Conservation (phyloP, 352 stramenopile genomes). For the Phytophthora litchii region DNA sequence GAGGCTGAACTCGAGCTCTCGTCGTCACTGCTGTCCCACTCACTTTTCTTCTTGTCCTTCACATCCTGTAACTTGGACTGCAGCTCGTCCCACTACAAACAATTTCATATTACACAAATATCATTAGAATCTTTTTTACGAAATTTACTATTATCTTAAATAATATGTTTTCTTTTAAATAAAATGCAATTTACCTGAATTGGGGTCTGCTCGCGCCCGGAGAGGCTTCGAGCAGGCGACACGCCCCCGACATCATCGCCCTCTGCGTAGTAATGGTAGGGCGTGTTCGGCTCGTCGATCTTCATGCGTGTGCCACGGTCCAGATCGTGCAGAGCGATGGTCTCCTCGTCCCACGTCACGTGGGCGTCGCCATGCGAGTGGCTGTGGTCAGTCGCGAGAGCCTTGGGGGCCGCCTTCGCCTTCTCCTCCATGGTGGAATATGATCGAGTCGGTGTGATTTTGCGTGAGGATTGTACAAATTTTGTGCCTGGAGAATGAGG, state of each 20-base stretch:
- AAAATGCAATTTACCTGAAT: constrained; percentile 43
- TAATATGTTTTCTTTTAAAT: constrained; percentile 3
- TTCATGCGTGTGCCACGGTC: constrained; percentile 93
- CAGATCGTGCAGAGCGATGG: constrained; percentile 91
- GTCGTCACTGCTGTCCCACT: constrained; percentile 67
- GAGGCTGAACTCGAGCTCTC: constrained; percentile 29
- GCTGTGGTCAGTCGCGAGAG: constrained; percentile 10
- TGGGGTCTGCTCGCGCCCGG: constrained; percentile 46
- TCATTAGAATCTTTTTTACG: neutral
- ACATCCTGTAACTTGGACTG: constrained; percentile 66
- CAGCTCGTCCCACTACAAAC: constrained; percentile 67
- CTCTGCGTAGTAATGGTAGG: constrained; percentile 83
- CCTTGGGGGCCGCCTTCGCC: constrained; percentile 21
- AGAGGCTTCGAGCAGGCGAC: constrained; percentile 60
- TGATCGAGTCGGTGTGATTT: neutral
- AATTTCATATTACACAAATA: neutral
- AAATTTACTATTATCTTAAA: neutral
- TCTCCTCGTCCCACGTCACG: constrained; percentile 92
- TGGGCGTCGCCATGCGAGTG: constrained; percentile 33
- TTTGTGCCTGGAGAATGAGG: neutral
- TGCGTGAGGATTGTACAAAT: constrained; percentile 1
- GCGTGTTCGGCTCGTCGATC: constrained; percentile 94
- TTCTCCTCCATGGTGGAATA: constrained; percentile 19
- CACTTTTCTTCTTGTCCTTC: constrained; percentile 54
- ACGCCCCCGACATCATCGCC: constrained; percentile 35